A percentile compares a stretch with the other conserved stretches of the same genome.
Conservation (phyloP, 257 asterid genomes). For the Lycium barbarum region DNA sequence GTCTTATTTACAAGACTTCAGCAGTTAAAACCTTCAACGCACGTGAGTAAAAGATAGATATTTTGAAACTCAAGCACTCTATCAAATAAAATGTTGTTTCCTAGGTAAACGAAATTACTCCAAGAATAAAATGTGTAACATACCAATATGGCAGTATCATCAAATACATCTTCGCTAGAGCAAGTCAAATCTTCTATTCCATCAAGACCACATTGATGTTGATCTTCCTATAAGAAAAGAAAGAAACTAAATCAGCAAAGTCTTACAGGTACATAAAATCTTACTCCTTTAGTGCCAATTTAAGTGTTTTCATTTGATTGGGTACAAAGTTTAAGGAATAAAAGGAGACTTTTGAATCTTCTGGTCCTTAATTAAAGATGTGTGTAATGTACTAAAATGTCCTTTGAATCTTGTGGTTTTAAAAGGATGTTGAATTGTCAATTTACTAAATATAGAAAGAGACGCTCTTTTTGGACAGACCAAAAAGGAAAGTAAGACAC, state of each 20-base stretch:
- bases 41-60: background rate
- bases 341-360: too few relatives aligned
- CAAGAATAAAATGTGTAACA: conserved; percentile 29
- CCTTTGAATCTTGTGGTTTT: too few relatives aligned
- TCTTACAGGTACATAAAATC: background rate
- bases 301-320: too few relatives aligned
- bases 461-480: too few relatives aligned
- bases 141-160: conserved; percentile 64
- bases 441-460: too few relatives aligned
- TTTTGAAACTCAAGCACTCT: background rate
- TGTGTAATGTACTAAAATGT: too few relatives aligned
- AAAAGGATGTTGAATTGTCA: too few relatives aligned
- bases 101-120: background rate
- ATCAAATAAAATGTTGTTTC: background rate
- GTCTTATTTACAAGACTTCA: background rate
- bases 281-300: background rate
- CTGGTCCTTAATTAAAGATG: too few relatives aligned
- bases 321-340: too few relatives aligned
- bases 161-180: conserved; percentile 46
- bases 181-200: conserved; percentile 49
- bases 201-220: conserved; percentile 35
- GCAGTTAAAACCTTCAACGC: background rate
- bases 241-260: background rate
- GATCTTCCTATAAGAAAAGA: conserved; percentile 45
- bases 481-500: too few relatives aligned